A percentile compares a stretch with the other conserved stretches of the same genome.
Evolutionary conservation across 306 rosid genomes (phyloP).

Genomic region (Begonia fuchsioides): DNA sequence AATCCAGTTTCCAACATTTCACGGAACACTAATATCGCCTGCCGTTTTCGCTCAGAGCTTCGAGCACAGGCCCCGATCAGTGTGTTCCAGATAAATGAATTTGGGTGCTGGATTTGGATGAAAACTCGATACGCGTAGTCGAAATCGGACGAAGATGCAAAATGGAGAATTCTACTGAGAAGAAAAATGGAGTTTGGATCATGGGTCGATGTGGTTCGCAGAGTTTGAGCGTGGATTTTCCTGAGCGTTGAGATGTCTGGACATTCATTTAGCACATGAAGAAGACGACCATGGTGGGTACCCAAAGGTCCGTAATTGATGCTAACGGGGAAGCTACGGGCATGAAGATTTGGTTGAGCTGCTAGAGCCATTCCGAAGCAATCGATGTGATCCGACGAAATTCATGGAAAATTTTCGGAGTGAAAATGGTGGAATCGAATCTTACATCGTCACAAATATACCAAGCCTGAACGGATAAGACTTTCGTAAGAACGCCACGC

Average conservation of each 20-base stretch:
- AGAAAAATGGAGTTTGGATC: conserved; percentile 34
- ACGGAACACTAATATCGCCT: conserved; percentile 30
- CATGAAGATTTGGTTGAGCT: conserved; percentile 12
- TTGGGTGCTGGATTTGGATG: conserved; percentile 28
- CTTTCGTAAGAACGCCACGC: too few relatives aligned
- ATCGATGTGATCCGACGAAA: too few relatives aligned
- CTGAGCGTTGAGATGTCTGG: conserved; percentile 30
- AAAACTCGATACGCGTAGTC: conserved; percentile 46
- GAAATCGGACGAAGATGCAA: conserved; percentile 25
- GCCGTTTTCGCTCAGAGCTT: conserved; percentile 21
- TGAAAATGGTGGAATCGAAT: too few relatives aligned
- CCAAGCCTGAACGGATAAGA: too few relatives aligned
- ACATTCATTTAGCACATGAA: conserved; percentile 29
- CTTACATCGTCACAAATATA: too few relatives aligned
- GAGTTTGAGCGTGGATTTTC: conserved; percentile 62
- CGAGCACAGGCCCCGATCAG: conserved; percentile 57
- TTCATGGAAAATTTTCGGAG: too few relatives aligned
- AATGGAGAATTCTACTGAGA: conserved; percentile 34
- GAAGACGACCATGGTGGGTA: conserved; percentile 20
- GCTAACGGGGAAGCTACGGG: conserved; percentile 6
- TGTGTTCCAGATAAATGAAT: conserved; percentile 79
- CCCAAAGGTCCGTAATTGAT: conserved; percentile 8
- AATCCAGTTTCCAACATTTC: conserved; percentile 31
- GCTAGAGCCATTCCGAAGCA: conserved; percentile 15
- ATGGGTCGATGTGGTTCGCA: conserved; percentile 34